Conservation (phyloP, 768 basidiomycete genomes). For the Suillus bovinus region DNA sequence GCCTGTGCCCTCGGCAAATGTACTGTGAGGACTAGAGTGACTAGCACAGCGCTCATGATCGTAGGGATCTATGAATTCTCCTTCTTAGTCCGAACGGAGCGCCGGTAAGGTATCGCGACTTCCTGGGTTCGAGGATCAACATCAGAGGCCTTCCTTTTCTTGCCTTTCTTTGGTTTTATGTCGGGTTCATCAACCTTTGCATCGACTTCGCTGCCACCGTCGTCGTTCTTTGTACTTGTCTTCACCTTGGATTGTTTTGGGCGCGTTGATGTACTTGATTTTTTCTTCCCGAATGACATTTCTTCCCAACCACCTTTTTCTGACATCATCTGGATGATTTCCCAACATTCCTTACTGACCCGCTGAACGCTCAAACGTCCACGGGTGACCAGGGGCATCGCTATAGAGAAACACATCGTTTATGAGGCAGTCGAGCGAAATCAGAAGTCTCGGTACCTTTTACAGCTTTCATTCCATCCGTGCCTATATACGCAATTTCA, state of each 20-base stretch:
- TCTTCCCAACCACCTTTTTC: slow-evolving; percentile 79
- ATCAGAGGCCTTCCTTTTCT: slow-evolving; percentile 26
- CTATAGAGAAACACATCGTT: slow-evolving; percentile 35
- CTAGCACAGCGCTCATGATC: neutral
- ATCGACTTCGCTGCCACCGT: neutral
- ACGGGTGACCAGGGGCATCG: slow-evolving; percentile 76
- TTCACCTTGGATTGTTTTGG: slow-evolving; percentile 1
- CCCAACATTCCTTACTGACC: slow-evolving; percentile 67
- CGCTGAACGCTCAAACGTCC: slow-evolving; percentile 89
- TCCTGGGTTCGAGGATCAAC: slow-evolving; percentile 9
- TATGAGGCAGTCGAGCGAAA: slow-evolving; percentile 2
- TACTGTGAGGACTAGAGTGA: neutral
- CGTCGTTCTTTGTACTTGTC: neutral
- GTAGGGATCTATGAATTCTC: neutral
- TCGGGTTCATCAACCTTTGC: slow-evolving; percentile 12
- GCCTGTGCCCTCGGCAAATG: neutral
- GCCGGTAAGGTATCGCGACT: slow-evolving; percentile 17
- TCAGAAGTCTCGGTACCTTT: slow-evolving; percentile 45
- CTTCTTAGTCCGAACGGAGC: slow-evolving; percentile 22
- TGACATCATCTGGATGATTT: slow-evolving; percentile 58
- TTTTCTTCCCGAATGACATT: slow-evolving; percentile 41
- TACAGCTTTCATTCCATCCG: slow-evolving; percentile 59
- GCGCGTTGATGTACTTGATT: slow-evolving; percentile 14
- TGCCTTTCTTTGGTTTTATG: slow-evolving; percentile 10
- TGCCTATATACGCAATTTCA: slow-evolving; percentile 66